Conservation (phyloP, 306 rosid species). For the Fragaria iinumae region DNA sequence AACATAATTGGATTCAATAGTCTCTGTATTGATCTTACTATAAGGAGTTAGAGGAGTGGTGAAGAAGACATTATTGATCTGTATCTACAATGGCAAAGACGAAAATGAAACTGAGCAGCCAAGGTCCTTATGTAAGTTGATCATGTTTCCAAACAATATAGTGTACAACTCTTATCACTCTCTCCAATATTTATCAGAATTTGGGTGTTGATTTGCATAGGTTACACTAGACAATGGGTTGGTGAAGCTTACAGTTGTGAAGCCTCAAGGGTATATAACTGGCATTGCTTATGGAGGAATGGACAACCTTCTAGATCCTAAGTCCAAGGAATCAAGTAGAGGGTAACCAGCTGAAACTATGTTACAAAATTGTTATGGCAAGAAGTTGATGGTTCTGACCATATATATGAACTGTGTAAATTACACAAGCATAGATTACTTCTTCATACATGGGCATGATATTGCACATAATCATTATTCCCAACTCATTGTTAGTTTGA, state of each 20-base stretch:
- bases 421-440: not conserved
- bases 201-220: constrained; percentile 18
- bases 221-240: constrained; percentile 35
- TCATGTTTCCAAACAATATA: not conserved
- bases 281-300: constrained; percentile 38
- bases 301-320: constrained; percentile 38
- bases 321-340: constrained; percentile 32
- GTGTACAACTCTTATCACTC: not conserved
- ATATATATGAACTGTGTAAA: not conserved
- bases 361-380: not conserved
- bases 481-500: not conserved
- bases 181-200: not conserved
- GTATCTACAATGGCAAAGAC: constrained; percentile 27
- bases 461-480: not conserved
- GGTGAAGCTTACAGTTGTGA: constrained; percentile 33
- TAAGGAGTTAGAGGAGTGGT: not conserved
- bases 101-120: constrained; percentile 30
- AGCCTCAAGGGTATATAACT: constrained; percentile 35
- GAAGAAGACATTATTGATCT: not conserved
- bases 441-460: not conserved
- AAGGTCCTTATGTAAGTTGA: constrained; percentile 32
- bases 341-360: constrained; percentile 21
- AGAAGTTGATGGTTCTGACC: not conserved
- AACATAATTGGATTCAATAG: not conserved
- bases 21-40: not conserved